Base-by-base conservation (phyloP, 345 rosid species). In the Citrus inodora region DNA sequence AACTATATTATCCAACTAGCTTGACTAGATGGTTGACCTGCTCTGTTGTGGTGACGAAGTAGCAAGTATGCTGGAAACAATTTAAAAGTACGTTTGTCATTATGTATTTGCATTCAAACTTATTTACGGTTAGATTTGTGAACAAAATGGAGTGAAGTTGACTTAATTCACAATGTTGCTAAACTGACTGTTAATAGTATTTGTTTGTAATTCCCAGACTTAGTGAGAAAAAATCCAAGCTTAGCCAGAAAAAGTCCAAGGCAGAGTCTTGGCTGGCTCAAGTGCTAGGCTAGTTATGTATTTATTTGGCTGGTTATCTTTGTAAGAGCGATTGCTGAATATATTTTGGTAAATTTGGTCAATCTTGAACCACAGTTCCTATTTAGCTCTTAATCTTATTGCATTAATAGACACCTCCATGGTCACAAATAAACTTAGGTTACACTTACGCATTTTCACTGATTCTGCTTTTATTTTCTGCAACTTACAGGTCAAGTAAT, bases 401-500 rank as follows among this genome's bases (percentile, higher is more conserved):
- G 56, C 56, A 51, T 51, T 51, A 51, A 24, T 11, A 61, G 16
- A 13, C 10, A 69, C 53, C 64, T 51, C 48, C 28, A 22, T 17
- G 7, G 19, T 51, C 48, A 5, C 76, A 67, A 59, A 8, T 70
- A 59, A 32, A 30, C 24, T 48, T 59, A 32, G 27, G 8, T 63
- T 38, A 14, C 61, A 30, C 35, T 13, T 33, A 22, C 21, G 6
- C 13, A 0, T 37, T 21, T 67, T 3, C 14, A 21, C 40, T 30
- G 9, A 67, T 76, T 38, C 25, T 9, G 55, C 32, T 68, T 48
- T 68, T 24, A 9, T 37, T 40, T 79, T 68, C 42, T 68, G n/a
- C 40, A 33, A 30, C 46, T 65, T 67, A 59, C 82, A 84, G 86
- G 76, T 75, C 79, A 76, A 69, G 66, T 38, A 72, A 77, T 40